phyloP scores from a whole-genome alignment of 345 rosid genomes.

The Boechera retrofracta region DNA sequence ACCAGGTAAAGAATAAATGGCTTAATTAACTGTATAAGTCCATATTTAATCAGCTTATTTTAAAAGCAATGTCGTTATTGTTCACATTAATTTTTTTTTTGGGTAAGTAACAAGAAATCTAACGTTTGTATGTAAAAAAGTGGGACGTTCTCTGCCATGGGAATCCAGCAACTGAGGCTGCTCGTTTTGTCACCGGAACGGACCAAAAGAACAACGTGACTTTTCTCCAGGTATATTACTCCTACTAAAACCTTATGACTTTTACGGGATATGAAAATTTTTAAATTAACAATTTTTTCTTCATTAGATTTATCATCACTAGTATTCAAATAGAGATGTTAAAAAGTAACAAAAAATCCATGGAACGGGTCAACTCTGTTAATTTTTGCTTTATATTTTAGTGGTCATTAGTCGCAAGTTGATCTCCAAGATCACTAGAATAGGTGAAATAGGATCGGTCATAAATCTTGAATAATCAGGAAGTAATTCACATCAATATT shows the following conservation, averaged over 20 bases:
- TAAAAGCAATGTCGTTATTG: neutral
- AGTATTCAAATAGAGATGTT: neutral
- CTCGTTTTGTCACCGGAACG: conserved; percentile 53
- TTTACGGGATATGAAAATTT: neutral
- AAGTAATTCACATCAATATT: neutral
- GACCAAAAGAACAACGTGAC: conserved; percentile 56
- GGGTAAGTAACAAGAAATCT: conserved; percentile 4
- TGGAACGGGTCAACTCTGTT: too few species aligned
- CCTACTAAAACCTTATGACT: neutral
- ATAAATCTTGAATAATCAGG: neutral
- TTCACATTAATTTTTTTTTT: neutral
- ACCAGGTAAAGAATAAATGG: conserved; percentile 49
- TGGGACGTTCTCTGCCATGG: conserved; percentile 80
- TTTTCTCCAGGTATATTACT: conserved; percentile 55
- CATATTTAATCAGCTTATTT: neutral
- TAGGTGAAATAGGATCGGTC: neutral
- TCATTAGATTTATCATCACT: neutral
- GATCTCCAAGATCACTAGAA: too few species aligned
- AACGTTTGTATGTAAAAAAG: conserved; percentile 44
- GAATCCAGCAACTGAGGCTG: conserved; percentile 53
- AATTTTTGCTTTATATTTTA: too few species aligned
- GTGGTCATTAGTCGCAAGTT: too few species aligned
- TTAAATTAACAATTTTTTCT: neutral
- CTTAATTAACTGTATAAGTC: neutral
- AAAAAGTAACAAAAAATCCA: too few species aligned